Evolutionary conservation across 192 early-diverging fungal genomes (phyloP), one percentile per base, ranked within the genome.

Genomic region (Gryganskiella cystojenkinii): DNA sequence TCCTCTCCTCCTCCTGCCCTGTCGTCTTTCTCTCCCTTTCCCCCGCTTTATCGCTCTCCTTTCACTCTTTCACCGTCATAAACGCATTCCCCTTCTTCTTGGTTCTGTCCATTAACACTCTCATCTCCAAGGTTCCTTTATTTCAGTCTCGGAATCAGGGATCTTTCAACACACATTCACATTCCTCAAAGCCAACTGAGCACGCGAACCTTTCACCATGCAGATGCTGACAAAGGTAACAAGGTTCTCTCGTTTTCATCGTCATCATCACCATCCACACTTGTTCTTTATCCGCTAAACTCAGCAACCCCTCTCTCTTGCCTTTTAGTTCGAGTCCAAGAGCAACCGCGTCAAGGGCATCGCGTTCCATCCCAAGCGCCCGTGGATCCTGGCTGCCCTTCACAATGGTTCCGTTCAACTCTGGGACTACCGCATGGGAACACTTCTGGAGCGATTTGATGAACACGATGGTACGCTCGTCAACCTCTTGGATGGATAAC

Each of bases 341-440:
- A 96, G 95, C 82, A 99, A 95, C 79, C 91, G 96, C 67, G 98
- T 98, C 67, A 99, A 98, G 83, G 95, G 95, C 35, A 85, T 97
- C 63, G 92, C 93, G 27, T 98, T 98, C 83, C 96, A 98, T 71
- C 95, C 96, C 7, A 99, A 96, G 80, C 92, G 98, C 40, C 96
- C 98, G 11, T 99, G 98, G 98, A 96, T 98, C 67, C 90, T 99
- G 42, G 95, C 97, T 14, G 91, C 96, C 20, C 84, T 99, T 49
- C 96, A 99, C 80, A 99, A 97, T 83, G 98, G 98, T 8, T 94
- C 93, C 53, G 87, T 99, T 49, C 98, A 99, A 83, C 88, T 98
- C 56, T 99, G 98, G 98, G 98, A 99, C 86, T 99, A 98, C 82
- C 94, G 98, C 61, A 97, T 99, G 94, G 98, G 98, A 25, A 96